Evolutionary conservation across 2,329 filamentous ascomycete genomes (phyloP), one percentile per base, ranked within the genome.

Genomic region (Aspergillus ibericus): DNA sequence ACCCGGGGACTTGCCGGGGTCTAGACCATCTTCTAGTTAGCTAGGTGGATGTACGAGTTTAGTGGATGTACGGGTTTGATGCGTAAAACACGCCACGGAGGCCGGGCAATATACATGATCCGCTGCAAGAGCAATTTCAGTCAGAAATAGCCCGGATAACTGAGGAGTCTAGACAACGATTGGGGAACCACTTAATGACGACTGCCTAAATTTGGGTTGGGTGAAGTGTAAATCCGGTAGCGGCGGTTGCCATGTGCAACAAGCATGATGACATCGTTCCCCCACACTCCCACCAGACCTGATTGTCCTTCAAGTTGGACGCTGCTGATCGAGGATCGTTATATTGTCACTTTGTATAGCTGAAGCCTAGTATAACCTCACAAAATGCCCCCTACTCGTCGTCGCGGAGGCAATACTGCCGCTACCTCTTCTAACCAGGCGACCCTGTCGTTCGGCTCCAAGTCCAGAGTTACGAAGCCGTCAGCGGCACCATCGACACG

Each of bases 361-460:
- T 0, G 2, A 42, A 13, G 9, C 18, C 1, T 13, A 5, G 3
- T n/a, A 29, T 15, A n/a, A 44, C 12, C 2, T 34, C 4, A n/a
- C 42, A 54, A 60, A 22, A 81, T 81, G 79, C 76, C 79, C 48
- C 67, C 76, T 34, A 63, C 71, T 50, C 77, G 77, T 62, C 76
- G 77, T 40, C 69, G 70, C 58, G 63, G 67, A 34, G 72, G 70
- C 59, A 65, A 66, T 27, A 71, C 77, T 50, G 66, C 74, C 59
- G 68, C 78, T 40, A 68, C 78, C 60, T 72, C 78, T 63, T 66
- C 74, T 47, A 74, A 77, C 57, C 84, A 87, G 72, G 78, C 82
- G 7, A 87, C 83, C n/a, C 82, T 89, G 65, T 83, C 85, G 38
- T 89, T 89, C 77, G 81, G 84, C 65, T 77, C 79, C 60, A 78